Conservation (phyloP, 2,329 filamentous ascomycete species). For the Fusarium buxicola region DNA sequence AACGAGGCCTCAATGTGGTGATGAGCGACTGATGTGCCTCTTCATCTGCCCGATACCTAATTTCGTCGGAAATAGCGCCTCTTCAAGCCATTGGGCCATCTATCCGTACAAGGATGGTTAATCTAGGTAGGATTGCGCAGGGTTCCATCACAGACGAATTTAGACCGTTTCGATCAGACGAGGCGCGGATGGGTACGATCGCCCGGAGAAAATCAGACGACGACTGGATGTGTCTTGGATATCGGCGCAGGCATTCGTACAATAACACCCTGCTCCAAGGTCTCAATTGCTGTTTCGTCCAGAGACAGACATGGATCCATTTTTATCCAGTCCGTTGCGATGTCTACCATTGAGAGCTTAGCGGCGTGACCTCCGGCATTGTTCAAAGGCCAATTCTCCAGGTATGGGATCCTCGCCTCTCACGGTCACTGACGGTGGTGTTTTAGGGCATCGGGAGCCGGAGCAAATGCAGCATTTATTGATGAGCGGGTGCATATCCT, state of each 20-base stretch:
- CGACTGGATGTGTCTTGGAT: conserved; percentile 13
- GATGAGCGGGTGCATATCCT: not conserved
- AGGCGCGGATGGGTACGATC: not conserved
- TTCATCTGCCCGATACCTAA: not conserved
- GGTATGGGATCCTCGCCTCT: not conserved
- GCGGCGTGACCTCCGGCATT: not conserved
- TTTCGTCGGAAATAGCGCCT: conserved; percentile 5
- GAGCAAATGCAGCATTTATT: not conserved
- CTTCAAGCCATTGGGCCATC: not conserved
- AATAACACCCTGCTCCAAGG: not conserved
- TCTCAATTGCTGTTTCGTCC: conserved; percentile 22
- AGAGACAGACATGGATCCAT: conserved; percentile 19
- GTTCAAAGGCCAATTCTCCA: conserved; percentile 1
- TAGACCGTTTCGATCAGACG: conserved; percentile 1
- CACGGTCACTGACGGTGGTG: not conserved
- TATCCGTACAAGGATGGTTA: not conserved
- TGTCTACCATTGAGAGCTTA: not conserved
- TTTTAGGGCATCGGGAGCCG: not conserved
- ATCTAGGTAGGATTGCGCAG: conserved; percentile 1
- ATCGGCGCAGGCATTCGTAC: not conserved
- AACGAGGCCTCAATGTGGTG: conserved; percentile 2
- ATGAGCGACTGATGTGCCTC: not conserved
- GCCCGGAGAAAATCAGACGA: conserved; percentile 3
- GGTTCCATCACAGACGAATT: not conserved
- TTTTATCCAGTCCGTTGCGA: not conserved